Conservation (phyloP, 371 early-diverging fungal genomes). For the Mucor mucedo region DNA sequence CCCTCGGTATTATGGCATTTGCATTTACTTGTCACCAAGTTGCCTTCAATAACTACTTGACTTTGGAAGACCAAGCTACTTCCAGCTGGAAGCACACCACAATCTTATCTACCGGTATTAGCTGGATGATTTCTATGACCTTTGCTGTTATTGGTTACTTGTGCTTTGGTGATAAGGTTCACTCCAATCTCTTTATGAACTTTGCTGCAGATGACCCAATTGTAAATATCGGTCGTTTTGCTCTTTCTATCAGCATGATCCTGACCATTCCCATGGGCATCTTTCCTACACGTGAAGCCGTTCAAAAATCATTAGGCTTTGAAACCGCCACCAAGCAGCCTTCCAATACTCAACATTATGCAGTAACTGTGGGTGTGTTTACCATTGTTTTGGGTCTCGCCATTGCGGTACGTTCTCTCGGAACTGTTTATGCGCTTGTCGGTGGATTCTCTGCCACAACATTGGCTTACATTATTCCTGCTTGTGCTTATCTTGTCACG, state of each 20-base stretch:
- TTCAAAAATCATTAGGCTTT: conserved; percentile 60
- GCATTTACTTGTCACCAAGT: conserved; percentile 67
- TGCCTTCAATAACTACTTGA: conserved; percentile 59
- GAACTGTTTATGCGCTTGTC: conserved; percentile 58
- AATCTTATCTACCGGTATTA: conserved; percentile 47
- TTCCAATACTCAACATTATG: conserved; percentile 44
- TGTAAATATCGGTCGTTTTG: conserved; percentile 61
- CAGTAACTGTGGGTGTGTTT: conserved; percentile 50
- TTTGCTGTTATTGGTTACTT: conserved; percentile 64
- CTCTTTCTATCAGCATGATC: conserved; percentile 60
- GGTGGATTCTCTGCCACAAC: conserved; percentile 64
- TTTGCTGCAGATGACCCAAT: conserved; percentile 57
- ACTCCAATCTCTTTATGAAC: conserved; percentile 63
- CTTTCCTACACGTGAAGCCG: conserved; percentile 58
- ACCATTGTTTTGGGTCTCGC: conserved; percentile 38
- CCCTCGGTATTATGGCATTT: conserved; percentile 68
- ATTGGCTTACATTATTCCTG: conserved; percentile 63
- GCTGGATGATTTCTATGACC: conserved; percentile 57
- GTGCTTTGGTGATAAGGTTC: conserved; percentile 56
- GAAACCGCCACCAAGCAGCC: conserved; percentile 49
- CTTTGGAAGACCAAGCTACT: conserved; percentile 50
- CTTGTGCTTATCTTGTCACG: conserved; percentile 50
- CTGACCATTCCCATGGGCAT: conserved; percentile 60
- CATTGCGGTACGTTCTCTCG: conserved; percentile 49
- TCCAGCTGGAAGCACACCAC: conserved; percentile 55